Base-by-base conservation (phyloP, 1,284 basidiomycete genomes). In the Leccinum ponderosum region DNA sequence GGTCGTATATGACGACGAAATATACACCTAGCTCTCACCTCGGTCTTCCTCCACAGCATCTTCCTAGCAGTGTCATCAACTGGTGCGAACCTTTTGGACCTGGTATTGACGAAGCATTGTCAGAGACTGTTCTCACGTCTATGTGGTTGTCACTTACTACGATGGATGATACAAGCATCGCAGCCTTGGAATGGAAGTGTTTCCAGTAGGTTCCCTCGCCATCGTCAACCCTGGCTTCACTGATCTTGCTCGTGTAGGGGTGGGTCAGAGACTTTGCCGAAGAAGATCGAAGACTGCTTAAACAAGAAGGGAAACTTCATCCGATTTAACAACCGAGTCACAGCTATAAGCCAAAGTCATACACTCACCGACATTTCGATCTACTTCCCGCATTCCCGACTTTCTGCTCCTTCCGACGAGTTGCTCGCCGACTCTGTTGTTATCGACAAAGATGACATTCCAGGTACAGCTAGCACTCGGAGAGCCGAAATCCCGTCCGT, bases 21-120 rank as follows among this genome's bases (percentile, higher is more conserved):
- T 68, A 68, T 33, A n/a, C 64, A 3, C 69, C 67, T 8, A 71
- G 63, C 12, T 25, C 12, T 9, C 22, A 51, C 35, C 64, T 71
- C 12, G 15, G 29, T 4, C 64, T 68, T 39, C 69, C 61, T 20
- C 58, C 58, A 2, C 29, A n/a, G 4, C 56, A 58, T 37, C 64
- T 72, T 31, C 51, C 62, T 3, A 67, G 12, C 17, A 65, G 62
- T 9, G 64, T 65, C 2, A 62, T 72, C 52, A 63, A 68, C 50
- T 74, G 71, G 69, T 67, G 64, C 20, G 64, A 37, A 31, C 61
- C 61, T 4, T 55, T 73, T 20, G 57, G 4, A 50, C 4, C 2
- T n/a, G 0, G 11, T 22, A 35, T 14, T 22, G 53, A 62, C 4
- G 2, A 2, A 20, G 42, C 48, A 12, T 53, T 63, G 3, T 9